Percentiles rank a stretch among this genome's conserved stretches.
Conservation (phyloP, 108 stramenopile genomes). For the Skeletonema marinoi region DNA sequence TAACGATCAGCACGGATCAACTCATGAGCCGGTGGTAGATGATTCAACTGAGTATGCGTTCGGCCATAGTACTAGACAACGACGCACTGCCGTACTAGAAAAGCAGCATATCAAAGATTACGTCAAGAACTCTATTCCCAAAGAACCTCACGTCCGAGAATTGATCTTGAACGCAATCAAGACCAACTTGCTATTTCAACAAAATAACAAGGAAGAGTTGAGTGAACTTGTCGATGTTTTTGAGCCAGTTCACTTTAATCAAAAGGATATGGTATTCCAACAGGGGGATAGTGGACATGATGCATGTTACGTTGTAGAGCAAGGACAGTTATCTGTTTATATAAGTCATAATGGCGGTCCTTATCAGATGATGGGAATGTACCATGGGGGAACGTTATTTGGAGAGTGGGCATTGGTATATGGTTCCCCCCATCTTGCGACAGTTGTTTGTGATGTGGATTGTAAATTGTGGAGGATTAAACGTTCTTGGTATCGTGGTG, state of each 20-base stretch:
- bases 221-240: constrained; percentile 72
- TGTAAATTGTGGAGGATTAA: constrained; percentile 64
- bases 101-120: constrained; percentile 33
- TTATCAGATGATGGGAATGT: constrained; percentile 25
- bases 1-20: too few species aligned
- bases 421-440: constrained; percentile 73
- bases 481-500: constrained; percentile 46
- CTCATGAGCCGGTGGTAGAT: too few species aligned
- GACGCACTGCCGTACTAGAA: constrained; percentile 22
- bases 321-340: constrained; percentile 60
- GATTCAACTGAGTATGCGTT: too few species aligned
- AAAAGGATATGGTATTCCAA: constrained; percentile 58
- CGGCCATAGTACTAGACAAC: neutral
- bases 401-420: constrained; percentile 86
- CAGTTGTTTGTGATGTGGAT: constrained; percentile 49
- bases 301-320: constrained; percentile 72
- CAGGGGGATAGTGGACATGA: constrained; percentile 81
- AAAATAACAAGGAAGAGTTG: constrained; percentile 57
- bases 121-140: constrained; percentile 48
- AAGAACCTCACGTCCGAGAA: constrained; percentile 47
- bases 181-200: constrained; percentile 68
- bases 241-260: constrained; percentile 39
- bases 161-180: constrained; percentile 66
- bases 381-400: constrained; percentile 47
- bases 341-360: constrained; percentile 49